Base-by-base conservation (phyloP, 176 grass and related monocot genomes). In the Aegilops sharonensis region DNA sequence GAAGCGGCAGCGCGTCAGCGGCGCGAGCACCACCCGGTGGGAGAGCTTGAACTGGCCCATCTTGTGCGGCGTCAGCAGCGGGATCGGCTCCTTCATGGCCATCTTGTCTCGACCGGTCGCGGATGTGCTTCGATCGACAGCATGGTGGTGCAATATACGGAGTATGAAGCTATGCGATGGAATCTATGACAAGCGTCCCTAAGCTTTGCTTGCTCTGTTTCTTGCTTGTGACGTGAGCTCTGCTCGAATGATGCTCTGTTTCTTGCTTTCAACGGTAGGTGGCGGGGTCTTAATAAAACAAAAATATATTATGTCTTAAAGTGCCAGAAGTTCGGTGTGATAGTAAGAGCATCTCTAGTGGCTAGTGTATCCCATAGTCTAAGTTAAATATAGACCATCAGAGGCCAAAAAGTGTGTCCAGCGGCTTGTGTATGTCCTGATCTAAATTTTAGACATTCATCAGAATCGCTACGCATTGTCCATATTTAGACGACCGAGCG, bases 41-140 rank as follows among this genome's bases (percentile, higher is more conserved):
- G 43, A 69, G 6, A 82, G 80, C 6, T 56, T 29, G 20, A 82
- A 10, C 30, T 3, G 72, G 0, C 88, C 88, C 85, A 90, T 87
- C 80, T 72, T 90, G 70, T 85, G 71, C 3, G 84, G 76, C 30
- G 35, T 77, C 66, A 90, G 3, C 32, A 93, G 67, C 18, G 87
- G 87, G 32, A 89, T 89, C 45, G 25, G 20, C 40, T 64, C 77
- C 3, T 73, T 27, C 12, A 18, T 45, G 24, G 17, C 5, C 60
- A 57, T 57, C 54, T 57, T 57, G 54, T 57, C 54, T 8, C 18
- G 2, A 21, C 54, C 7, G 54, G 18, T 57, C 21, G 54, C 15
- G 18, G 54, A 57, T 21, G 54, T 57, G 54, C 54, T 57, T 57
- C 54, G 54, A 57, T 57, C 54, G 15, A 21, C 52, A 56, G 17